These are phyloP conservation scores for Heritiera fomes DNA, from an alignment of 345 rosid genomes.

Conservation along the genomic window DNA sequence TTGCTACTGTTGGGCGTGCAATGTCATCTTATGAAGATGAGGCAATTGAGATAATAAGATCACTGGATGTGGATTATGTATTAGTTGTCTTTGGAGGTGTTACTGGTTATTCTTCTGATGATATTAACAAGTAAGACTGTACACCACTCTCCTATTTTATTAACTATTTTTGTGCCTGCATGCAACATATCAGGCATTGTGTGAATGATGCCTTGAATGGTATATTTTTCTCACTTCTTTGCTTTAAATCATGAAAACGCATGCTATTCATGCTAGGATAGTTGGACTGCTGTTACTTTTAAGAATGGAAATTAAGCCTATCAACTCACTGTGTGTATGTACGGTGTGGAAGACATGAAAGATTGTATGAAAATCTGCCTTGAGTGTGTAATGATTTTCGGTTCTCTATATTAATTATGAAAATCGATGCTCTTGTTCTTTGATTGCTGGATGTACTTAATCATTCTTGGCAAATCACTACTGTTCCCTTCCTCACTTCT, in stretches of 20 bases:
- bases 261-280: neutral
- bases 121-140: slow-evolving; percentile 85
- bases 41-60: slow-evolving; percentile 92
- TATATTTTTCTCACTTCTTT: neutral
- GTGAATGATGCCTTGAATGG: slow-evolving; percentile 5
- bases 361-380: neutral
- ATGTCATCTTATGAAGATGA: slow-evolving; percentile 98
- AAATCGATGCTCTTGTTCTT: neutral
- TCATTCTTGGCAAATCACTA: neutral
- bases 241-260: neutral
- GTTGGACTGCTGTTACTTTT: neutral
- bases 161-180: neutral
- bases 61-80: slow-evolving; percentile 95
- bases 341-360: neutral
- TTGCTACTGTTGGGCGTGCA: slow-evolving; percentile 99
- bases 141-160: neutral
- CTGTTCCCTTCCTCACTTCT: neutral
- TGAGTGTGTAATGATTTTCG: neutral
- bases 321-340: neutral
- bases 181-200: neutral
- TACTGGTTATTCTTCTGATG: slow-evolving; percentile 98
- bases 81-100: slow-evolving; percentile 98
- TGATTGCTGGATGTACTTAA: neutral
- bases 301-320: neutral
- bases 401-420: neutral